Base-by-base conservation (phyloP, 768 basidiomycete genomes). In the Termitomyces sp. region DNA sequence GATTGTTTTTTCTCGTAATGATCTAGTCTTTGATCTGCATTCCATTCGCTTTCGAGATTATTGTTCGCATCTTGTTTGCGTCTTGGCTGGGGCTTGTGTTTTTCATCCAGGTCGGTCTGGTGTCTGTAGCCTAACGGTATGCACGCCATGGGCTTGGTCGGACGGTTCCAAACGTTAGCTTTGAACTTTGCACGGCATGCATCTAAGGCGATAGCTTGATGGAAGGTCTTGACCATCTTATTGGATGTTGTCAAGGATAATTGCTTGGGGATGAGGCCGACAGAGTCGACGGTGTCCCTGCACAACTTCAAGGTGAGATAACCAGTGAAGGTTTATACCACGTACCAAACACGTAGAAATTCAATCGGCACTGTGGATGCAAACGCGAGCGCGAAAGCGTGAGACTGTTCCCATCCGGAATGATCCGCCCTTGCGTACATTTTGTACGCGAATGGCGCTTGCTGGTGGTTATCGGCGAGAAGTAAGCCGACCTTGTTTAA, bases 271-370 rank as follows among this genome's bases (percentile, higher is more conserved):
- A 84, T 70, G 41, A 83, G 48, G 12, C 84, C 85, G 15, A 87
- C 84, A 0, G 85, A 86, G 22, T 80, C 78, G 5, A 88, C 85
- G 1, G 85, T 87, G 62, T 88, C 86, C 84, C 85, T 87, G 29
- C 10, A 49, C 7, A 26, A 10, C 5, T 39, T n/a, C 7, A 56
- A 28, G 20, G 22, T 20, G 29, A 1, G 36, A 15, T 5, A 33
- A 10, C 1, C 5, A 3, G 49, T 46, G 18, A 34, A 16, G 2
- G 26, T 20, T 18, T 8, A 36, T 44, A 24, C 16, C 15, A 58
- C 75, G 15, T 57, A 82, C 82, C 78, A 83, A 16, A 85, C 80
- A 1, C 83, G 84, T 16, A 87, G 59, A 55, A 86, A 85, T 20
- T 85, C 80, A 29, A 86, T 80, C 1, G 75, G 63, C 2, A 85